Base-by-base conservation (phyloP, 805 yeast genomes). In the Candida coquimbonensis region DNA sequence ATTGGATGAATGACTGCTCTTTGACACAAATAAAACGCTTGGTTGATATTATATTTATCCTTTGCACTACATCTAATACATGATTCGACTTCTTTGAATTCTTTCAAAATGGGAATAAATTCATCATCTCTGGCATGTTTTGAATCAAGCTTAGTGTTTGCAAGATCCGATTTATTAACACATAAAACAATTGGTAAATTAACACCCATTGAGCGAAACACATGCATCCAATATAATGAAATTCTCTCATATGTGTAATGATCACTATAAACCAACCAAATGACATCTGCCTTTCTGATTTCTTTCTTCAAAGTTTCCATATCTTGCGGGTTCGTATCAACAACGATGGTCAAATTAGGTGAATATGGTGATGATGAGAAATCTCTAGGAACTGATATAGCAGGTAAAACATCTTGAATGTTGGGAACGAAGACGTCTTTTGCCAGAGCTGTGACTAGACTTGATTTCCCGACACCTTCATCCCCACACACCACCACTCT, bases 401-500 rank as follows among this genome's bases (percentile, higher is more conserved):
- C 86, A 0, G 96, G 96, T 3, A 93, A 64, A 1, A 86, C 83
- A 45, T 81, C 79, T 55, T 85, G 93, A 24, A 88, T 74, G 52
- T 80, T 81, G 1, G 91, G 81, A 0, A 86, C 83, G 60, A 80
- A 89, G 25, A 80, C 75, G 54, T 87, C 96, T 62, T 89, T 91
- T 31, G 88, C 82, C 24, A 93, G 70, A 0, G 95, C 73, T 0
- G 93, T 81, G 21, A 91, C 79, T 41, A 93, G 67, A 27, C 88
- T 79, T 5, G 90, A 81, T 58, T 87, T 87, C 1, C 95, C 96
- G 4, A 87, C 95, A 24, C 71, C 85, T 49, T 87, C 95, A 65
- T 93, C 99, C 11, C 99, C 99, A 63, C 97, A 89, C 0, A 93
- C 82, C 0, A 88, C 96, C 1, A 93, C 83, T 47, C 96, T 67